Evolutionary conservation across 192 early-diverging fungal genomes (phyloP).

Genomic region (Chytriomyces sp.): DNA sequence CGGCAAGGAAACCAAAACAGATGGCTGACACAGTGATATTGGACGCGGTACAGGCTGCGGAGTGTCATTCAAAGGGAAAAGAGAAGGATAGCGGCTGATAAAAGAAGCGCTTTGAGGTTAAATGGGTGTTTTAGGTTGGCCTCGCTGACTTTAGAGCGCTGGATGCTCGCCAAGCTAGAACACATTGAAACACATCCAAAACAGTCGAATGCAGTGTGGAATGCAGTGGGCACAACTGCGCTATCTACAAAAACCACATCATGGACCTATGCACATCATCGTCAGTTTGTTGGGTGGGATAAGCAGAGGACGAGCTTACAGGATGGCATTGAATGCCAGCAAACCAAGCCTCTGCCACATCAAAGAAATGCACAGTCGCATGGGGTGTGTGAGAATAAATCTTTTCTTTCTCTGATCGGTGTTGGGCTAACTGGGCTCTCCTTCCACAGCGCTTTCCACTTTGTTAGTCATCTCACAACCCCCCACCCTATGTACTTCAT

Average conservation of each 20-base stretch:
- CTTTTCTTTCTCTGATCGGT: no score
- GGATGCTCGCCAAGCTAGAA: no score
- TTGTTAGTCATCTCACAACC: no score
- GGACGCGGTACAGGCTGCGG: conserved; percentile 40
- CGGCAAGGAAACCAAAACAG: no score
- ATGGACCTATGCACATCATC: conserved; percentile 87
- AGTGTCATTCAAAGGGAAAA: conserved; percentile 51
- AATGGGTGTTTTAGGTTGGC: no score
- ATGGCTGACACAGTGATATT: conserved; percentile 36
- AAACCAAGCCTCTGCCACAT: conserved; percentile 89
- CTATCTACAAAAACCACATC: conserved; percentile 99
- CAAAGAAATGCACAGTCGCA: conserved; percentile 91
- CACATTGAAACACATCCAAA: no score
- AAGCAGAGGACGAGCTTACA: neutral
- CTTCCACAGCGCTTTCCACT: no score
- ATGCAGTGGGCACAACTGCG: conserved; percentile 95
- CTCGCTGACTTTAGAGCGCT: no score
- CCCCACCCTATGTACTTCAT: no score
- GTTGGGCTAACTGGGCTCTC: no score
- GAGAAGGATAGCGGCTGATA: conserved; percentile 47
- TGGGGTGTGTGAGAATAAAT: conserved; percentile 95
- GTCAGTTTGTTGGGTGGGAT: neutral
- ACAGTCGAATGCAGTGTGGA: conserved; percentile 99
- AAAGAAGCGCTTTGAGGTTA: conserved; percentile 89
- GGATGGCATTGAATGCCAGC: conserved; percentile 98